Conservation (phyloP, 306 rosid species). For the Alnus rubra region DNA sequence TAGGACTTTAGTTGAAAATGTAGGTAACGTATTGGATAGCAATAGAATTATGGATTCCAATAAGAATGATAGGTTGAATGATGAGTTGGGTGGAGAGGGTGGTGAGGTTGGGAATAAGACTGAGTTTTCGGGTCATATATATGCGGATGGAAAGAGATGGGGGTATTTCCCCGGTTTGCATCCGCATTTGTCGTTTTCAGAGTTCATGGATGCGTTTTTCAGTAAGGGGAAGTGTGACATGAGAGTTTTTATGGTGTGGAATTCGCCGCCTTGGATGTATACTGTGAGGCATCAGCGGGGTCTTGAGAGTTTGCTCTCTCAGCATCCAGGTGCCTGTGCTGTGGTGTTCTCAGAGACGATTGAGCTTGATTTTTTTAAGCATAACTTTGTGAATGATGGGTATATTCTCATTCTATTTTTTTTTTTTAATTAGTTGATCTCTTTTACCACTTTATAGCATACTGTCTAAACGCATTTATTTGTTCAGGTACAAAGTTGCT, state of each 20-base stretch:
- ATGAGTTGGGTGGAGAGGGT: constrained; percentile 7
- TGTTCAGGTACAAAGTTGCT: constrained; percentile 77
- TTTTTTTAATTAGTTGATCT: constrained; percentile 21
- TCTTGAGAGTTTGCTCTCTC: constrained; percentile 78
- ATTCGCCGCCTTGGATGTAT: constrained; percentile 97
- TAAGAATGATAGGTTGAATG: not conserved
- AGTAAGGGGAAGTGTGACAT: constrained; percentile 54
- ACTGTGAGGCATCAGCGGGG: constrained; percentile 78
- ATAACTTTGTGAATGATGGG: constrained; percentile 80
- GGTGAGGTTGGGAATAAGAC: constrained; percentile 23
- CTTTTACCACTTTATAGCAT: constrained; percentile 2
- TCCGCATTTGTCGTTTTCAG: constrained; percentile 49
- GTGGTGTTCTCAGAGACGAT: constrained; percentile 86
- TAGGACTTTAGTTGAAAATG: not conserved
- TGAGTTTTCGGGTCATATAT: constrained; percentile 48
- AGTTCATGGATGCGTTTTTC: constrained; percentile 74
- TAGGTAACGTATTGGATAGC: not conserved
- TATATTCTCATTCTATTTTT: constrained; percentile 20
- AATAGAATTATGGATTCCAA: not conserved
- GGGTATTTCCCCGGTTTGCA: constrained; percentile 83
- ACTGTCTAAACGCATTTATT: not conserved
- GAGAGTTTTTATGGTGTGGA: constrained; percentile 93
- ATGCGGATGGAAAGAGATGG: constrained; percentile 88
- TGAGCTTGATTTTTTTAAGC: constrained; percentile 89
- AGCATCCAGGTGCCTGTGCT: constrained; percentile 77